phyloP scores from a whole-genome alignment of 106 monocot species.

The Dendrobium officinale region DNA sequence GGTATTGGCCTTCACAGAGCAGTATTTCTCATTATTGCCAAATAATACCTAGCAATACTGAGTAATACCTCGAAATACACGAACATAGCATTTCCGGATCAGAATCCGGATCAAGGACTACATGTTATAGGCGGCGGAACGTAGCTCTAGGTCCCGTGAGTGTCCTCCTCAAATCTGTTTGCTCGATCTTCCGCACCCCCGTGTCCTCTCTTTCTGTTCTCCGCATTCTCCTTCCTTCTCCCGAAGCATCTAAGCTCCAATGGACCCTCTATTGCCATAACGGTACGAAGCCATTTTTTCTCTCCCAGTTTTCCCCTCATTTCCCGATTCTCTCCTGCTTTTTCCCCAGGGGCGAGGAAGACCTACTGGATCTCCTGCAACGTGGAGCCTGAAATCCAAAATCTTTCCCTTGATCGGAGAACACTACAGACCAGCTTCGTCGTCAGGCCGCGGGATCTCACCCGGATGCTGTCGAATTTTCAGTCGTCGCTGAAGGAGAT shows the following conservation, averaged over 20 bases:
- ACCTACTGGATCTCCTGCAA: slow-evolving; percentile 89
- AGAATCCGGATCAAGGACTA: too few species aligned
- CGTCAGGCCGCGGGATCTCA: slow-evolving; percentile 72
- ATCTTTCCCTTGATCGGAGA: slow-evolving; percentile 57
- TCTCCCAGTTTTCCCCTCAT: background rate
- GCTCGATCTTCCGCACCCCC: slow-evolving; percentile 69
- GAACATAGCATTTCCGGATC: too few species aligned
- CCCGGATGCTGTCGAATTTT: slow-evolving; percentile 76
- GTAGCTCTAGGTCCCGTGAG: background rate
- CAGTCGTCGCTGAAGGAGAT: slow-evolving; percentile 91
- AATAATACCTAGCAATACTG: too few species aligned
- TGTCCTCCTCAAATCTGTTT: slow-evolving; percentile 77
- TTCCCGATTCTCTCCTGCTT: background rate
- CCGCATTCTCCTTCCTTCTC: slow-evolving; percentile 33
- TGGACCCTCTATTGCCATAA: slow-evolving; percentile 65
- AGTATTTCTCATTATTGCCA: too few species aligned
- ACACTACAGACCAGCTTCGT: slow-evolving; percentile 66
- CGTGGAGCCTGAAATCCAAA: slow-evolving; percentile 75
- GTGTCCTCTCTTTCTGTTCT: slow-evolving; percentile 45
- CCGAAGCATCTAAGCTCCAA: slow-evolving; percentile 72
- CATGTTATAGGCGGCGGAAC: too few species aligned
- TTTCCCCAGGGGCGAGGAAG: slow-evolving; percentile 62
- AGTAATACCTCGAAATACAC: too few species aligned
- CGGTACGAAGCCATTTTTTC: slow-evolving; percentile 18
- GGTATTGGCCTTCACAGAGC: too few species aligned